Evolutionary conservation across 2,329 filamentous ascomycete genomes (phyloP).

Genomic region (Epichloe typhina): DNA sequence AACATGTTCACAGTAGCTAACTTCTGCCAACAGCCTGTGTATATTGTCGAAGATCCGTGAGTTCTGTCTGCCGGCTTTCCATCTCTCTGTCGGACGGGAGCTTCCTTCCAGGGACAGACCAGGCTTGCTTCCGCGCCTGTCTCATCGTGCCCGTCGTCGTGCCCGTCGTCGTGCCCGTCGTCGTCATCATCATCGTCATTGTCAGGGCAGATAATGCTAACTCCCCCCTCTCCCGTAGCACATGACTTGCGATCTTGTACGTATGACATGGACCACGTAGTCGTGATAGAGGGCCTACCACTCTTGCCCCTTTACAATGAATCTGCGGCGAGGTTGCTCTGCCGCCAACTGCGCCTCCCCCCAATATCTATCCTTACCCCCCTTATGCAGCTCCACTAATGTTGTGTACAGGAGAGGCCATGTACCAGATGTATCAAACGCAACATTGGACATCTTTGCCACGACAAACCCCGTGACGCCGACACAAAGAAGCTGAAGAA

Average conservation of each 20-base stretch:
- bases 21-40: conserved; percentile 51
- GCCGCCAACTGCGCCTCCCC: not conserved
- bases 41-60: conserved; percentile 83
- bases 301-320: not conserved
- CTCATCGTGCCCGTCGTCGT: no score
- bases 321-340: not conserved
- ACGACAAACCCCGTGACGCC: conserved; percentile 87
- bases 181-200: not conserved
- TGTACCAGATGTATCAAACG: conserved; percentile 97
- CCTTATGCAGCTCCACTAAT: conserved; percentile 14
- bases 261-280: conserved; percentile 20
- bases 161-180: no score
- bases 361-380: conserved; percentile 1
- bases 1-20: not conserved
- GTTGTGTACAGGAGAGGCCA: conserved; percentile 61
- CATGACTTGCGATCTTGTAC: conserved; percentile 87
- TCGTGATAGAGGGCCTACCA: not conserved
- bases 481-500: conserved; percentile 68
- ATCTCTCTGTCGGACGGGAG: no score
- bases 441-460: conserved; percentile 95
- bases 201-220: not conserved
- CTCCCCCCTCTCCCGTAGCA: conserved; percentile 39
- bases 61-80: conserved; percentile 24
- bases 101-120: not conserved
- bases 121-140: not conserved